A percentile compares a stretch with the other conserved stretches of the same genome.
These are phyloP conservation scores for Asterochloris sp. DNA, from an alignment of 139 green algal genomes.

Conservation along the genomic window DNA sequence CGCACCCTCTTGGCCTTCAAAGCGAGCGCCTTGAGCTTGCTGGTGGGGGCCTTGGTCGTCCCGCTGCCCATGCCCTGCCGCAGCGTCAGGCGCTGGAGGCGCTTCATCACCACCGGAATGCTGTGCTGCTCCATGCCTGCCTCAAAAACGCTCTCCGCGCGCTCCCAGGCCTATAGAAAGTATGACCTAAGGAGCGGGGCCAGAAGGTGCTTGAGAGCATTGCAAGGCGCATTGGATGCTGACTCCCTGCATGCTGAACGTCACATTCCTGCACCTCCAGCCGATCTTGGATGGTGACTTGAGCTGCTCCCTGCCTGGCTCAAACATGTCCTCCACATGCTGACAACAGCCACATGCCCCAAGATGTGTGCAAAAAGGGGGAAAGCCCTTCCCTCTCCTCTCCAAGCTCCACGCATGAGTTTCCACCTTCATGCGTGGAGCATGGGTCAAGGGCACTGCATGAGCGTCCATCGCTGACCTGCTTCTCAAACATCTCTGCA, in stretches of 20 bases:
- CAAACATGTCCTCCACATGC: neutral
- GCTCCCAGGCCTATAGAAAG: conserved; percentile 1
- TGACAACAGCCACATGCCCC: neutral
- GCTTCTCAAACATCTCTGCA: conserved; percentile 26
- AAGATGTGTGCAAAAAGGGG: neutral
- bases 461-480: conserved; percentile 4
- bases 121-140: conserved; percentile 10
- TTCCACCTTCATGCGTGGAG: neutral
- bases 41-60: conserved; percentile 2
- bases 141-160: conserved; percentile 12
- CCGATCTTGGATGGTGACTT: neutral
- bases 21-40: conserved; percentile 10
- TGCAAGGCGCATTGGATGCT: neutral
- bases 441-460: neutral
- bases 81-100: conserved; percentile 11
- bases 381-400: conserved; percentile 6
- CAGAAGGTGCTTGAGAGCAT: neutral
- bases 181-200: neutral
- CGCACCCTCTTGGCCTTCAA: neutral
- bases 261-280: neutral
- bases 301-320: neutral
- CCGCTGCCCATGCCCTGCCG: conserved; percentile 3
- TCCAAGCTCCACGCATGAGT: neutral
- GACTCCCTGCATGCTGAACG: neutral
- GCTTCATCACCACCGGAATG: conserved; percentile 31